Percentiles rank a stretch among this genome's conserved stretches.
Conservation (phyloP, 345 rosid genomes). For the Euphorbia tirucalli region DNA sequence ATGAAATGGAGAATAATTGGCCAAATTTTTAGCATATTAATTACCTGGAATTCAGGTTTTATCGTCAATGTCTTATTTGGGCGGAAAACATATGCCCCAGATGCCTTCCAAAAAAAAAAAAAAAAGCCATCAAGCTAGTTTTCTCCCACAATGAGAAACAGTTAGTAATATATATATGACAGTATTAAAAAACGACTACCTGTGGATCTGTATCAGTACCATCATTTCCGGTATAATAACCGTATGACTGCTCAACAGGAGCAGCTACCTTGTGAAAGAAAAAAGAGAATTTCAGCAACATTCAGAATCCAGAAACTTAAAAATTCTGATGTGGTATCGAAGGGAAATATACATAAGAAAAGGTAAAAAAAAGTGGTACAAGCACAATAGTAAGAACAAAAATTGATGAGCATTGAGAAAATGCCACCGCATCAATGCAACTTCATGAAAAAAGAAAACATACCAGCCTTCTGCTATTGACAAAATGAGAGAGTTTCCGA, state of each 20-base stretch:
- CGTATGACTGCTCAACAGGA: slow-evolving; percentile 58
- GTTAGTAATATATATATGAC: not conserved
- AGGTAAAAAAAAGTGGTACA: no score
- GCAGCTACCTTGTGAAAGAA: slow-evolving; percentile 44
- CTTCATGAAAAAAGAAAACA: slow-evolving; percentile 6
- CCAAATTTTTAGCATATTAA: slow-evolving; percentile 15
- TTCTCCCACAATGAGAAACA: slow-evolving; percentile 11
- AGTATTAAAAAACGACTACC: slow-evolving; percentile 39
- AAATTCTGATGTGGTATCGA: not conserved
- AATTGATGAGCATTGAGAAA: not conserved
- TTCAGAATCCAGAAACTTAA: slow-evolving; percentile 6
- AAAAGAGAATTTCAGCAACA: slow-evolving; percentile 2
- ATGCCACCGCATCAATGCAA: slow-evolving; percentile 1
- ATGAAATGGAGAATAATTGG: not conserved
- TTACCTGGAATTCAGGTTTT: slow-evolving; percentile 55
- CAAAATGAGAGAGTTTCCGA: slow-evolving; percentile 53
- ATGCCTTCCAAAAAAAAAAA: slow-evolving; percentile 56
- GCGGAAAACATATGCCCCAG: slow-evolving; percentile 95
- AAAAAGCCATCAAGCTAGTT: not conserved
- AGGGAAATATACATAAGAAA: not conserved
- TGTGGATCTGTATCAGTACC: slow-evolving; percentile 90
- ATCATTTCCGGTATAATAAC: slow-evolving; percentile 83
- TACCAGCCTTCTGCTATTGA: slow-evolving; percentile 62
- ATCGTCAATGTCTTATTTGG: slow-evolving; percentile 58
- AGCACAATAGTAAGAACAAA: slow-evolving; percentile 3